Base-by-base conservation (phyloP, 352 stramenopile species). In the Phytophthora cryptogea region DNA sequence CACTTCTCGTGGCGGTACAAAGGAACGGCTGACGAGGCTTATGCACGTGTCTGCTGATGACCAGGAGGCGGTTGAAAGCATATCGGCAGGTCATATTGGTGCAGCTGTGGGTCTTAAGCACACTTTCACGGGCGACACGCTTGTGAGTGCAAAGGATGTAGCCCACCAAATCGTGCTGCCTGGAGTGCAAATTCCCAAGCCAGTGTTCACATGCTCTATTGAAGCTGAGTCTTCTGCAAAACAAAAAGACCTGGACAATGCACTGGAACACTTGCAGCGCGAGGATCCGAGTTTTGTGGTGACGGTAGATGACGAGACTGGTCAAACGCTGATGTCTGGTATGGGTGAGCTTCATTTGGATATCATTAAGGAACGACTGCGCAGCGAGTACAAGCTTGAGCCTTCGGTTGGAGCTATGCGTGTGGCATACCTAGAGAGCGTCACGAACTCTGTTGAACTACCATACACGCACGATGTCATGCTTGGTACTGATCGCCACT, bases 221-320 rank as follows among this genome's bases (percentile, higher is more conserved):
- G 92, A 98, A 48, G 78, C 94, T 5, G 88, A 96, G 57, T 94
- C 83, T 5, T 82, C 79, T 27, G 79, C 82, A 1, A 83, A 97
- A 55, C 81, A 98, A 56, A 83, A 90, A 54, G 81, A 92, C 36
- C 74, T 99, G 5, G 90, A 92, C 27, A 72, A 90, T 10, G 92
- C 90, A 26, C 67, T 98, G 3, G 61, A 76, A 28, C 65, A 82
- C 41, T 54, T 94, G 37, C 82, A 94, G 65, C 77, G 79, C 5
- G 95, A 98, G 72, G 97, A 99, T 80, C 97, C 97, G 11, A 99
- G 95, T 44, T 96, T 99, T 52, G 79, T 97, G 30, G 93, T 99
- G 2, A 87, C 85, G 33, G 83, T 98, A 23, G 97, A 99, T 72
- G 72, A 90, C 5, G 95, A 99, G 60, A 99, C 90, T 7, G 98